These are phyloP conservation scores for Carallia pectinifolia DNA, from an alignment of 345 rosid species.

Conservation along the genomic window DNA sequence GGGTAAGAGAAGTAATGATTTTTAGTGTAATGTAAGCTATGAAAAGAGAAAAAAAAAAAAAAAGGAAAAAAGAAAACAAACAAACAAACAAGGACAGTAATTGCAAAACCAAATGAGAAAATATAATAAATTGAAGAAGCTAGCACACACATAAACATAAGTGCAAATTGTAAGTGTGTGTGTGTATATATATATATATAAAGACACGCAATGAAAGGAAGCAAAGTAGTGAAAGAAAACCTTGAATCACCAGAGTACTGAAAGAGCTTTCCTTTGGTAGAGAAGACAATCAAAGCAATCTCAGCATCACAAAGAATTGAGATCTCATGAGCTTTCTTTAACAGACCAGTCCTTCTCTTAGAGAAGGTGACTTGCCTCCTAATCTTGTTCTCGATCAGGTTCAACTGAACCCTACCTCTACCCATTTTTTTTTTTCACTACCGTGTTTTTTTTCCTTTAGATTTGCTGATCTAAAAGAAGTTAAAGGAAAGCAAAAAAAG, in stretches of 20 bases:
- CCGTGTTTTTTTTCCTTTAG: background rate
- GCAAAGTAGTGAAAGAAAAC: constrained; percentile 22
- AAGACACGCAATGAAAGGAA: constrained; percentile 13
- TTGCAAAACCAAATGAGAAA: no score
- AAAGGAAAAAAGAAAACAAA: no score
- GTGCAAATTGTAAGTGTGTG: background rate
- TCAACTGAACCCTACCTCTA: constrained; percentile 85
- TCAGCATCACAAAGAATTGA: constrained; percentile 82
- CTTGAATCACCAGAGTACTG: constrained; percentile 74
- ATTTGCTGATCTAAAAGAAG: background rate
- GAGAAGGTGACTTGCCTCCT: constrained; percentile 90
- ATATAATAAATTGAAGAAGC: no score
- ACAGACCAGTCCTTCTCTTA: constrained; percentile 70
- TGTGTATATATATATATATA: no score
- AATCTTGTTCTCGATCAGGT: constrained; percentile 89
- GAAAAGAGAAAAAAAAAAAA: no score
- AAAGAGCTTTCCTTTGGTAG: constrained; percentile 77
- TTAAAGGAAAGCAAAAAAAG: background rate
- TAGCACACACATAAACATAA: no score
- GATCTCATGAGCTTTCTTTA: constrained; percentile 91
- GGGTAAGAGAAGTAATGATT: constrained; percentile 2
- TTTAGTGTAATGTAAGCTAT: no score
- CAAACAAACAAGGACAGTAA: no score
- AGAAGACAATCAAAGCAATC: constrained; percentile 76
- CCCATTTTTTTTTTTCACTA: constrained; percentile 38